These are phyloP conservation scores for Cutaneotrichosporon sp. DNA, from an alignment of 1,284 basidiomycete species.

Conservation along the genomic window DNA sequence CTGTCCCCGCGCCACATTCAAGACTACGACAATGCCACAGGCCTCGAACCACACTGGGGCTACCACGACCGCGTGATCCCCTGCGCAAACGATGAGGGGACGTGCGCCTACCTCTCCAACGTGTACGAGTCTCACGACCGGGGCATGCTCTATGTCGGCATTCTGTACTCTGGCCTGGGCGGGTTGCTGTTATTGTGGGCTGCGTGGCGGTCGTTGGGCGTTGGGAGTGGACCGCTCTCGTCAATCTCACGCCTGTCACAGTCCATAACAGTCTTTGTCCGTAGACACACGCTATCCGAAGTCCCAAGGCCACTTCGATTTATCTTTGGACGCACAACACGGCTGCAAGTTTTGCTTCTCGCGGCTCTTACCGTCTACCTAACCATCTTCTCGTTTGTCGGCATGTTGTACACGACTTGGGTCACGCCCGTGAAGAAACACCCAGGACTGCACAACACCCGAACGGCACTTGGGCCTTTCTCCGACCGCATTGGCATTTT, in stretches of 20 bases:
- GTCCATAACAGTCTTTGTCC: too few relatives aligned
- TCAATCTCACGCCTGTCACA: too few relatives aligned
- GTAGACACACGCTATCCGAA: too few relatives aligned
- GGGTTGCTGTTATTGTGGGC: constrained; percentile 23
- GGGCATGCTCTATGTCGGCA: constrained; percentile 30
- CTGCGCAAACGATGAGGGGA: constrained; percentile 33
- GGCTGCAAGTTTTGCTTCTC: constrained; percentile 28
- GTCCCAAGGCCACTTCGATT: constrained; percentile 6
- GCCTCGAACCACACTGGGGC: constrained; percentile 32
- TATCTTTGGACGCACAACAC: constrained; percentile 29
- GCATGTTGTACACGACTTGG: constrained; percentile 29
- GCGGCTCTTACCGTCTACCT: constrained; percentile 22
- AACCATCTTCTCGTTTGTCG: constrained; percentile 29
- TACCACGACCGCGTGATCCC: constrained; percentile 28
- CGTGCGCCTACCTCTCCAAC: constrained; percentile 34
- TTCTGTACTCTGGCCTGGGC: constrained; percentile 24
- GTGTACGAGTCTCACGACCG: constrained; percentile 32
- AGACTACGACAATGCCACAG: constrained; percentile 18
- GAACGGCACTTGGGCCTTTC: constrained; percentile 26
- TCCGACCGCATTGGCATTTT: constrained; percentile 29
- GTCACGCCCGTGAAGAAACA: constrained; percentile 29
- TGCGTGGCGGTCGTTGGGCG: constrained; percentile 3
- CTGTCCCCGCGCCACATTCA: constrained; percentile 25
- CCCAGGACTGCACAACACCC: constrained; percentile 25
- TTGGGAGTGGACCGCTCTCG: background rate